phyloP scores from a whole-genome alignment of 768 basidiomycete genomes.

The Hortiboletus campestris region DNA sequence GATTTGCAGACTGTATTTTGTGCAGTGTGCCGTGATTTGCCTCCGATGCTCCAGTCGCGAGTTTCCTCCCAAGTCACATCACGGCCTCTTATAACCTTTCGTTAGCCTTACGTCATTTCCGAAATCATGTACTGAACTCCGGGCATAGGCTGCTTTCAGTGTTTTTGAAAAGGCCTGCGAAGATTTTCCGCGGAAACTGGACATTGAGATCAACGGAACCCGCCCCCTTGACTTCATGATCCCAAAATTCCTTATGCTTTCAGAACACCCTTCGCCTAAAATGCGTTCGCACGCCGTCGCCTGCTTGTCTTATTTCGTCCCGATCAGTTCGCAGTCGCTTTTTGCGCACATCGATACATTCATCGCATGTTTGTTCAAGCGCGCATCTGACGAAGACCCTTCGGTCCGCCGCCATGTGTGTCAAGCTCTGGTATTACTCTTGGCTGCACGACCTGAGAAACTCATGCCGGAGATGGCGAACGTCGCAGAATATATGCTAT shows the following conservation, averaged over 20 bases:
- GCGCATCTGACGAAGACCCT: constrained; percentile 92
- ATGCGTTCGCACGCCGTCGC: constrained; percentile 93
- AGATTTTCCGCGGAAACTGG: constrained; percentile 93
- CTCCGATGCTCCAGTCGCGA: neutral
- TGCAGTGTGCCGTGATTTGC: constrained; percentile 5
- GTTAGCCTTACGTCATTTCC: neutral
- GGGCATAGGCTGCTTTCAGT: constrained; percentile 80
- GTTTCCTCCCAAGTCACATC: constrained; percentile 3
- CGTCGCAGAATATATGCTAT: constrained; percentile 98
- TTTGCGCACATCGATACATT: constrained; percentile 90
- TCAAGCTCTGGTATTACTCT: constrained; percentile 88
- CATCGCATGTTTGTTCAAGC: constrained; percentile 90
- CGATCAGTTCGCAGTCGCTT: constrained; percentile 82
- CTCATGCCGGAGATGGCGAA: constrained; percentile 94
- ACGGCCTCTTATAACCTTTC: neutral
- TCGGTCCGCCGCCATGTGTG: constrained; percentile 94
- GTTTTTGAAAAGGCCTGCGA: constrained; percentile 95
- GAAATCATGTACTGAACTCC: constrained; percentile 16
- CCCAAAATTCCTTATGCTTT: constrained; percentile 87
- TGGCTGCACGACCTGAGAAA: constrained; percentile 92
- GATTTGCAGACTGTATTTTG: neutral
- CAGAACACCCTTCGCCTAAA: constrained; percentile 81
- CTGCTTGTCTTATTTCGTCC: constrained; percentile 93
- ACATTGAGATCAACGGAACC: constrained; percentile 90
- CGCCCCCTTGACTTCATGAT: constrained; percentile 95